Base-by-base conservation (phyloP, 371 early-diverging fungal genomes). In the Actinomortierella ambigua region DNA sequence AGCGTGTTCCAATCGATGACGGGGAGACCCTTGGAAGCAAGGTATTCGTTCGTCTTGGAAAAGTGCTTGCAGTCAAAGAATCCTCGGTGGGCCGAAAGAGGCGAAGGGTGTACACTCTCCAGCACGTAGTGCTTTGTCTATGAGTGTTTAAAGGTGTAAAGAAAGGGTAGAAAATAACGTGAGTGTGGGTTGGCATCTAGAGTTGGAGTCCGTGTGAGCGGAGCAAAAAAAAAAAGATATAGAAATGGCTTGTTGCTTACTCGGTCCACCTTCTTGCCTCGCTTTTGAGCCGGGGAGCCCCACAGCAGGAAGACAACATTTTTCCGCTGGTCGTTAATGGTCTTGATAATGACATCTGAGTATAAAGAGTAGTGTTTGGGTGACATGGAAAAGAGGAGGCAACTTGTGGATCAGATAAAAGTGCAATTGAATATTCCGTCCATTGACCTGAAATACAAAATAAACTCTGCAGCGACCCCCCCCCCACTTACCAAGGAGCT, bases 231-330 rank as follows among this genome's bases (percentile, higher is more conserved):
- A 8, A 9, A 26, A 26, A 26, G n/a, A 34, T 3, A n/a, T 27
- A 15, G 5, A 51, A 13, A 3, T 14, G 63, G 76, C 24, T 55
- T 51, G 46, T 20, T 20, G 47, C 53, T 64, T 81, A 87, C 88
- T 52, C 79, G 78, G 61, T 84, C 81, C 28, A 91, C 84, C 34
- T 67, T 65, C 0, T 79, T 70, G 7, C 87, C 89, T 55, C 94
- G 93, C 77, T 89, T 87, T 62, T 92, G 90, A 13, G 98, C 97
- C 77, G 89, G 84, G 5, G 75, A 64, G n/a, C 99, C 99, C 99
- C 99, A 98, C n/a, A 98, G 84, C 79, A 99, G 88, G 80, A 99
- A 99, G 42, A 98, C 99, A 17, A 97, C 84, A 49, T 88, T 77
- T 1, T 64, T 58, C 6, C 82, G 78, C 29, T 81, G 77, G 18